Base-by-base conservation (phyloP, 2,329 filamentous ascomycete species). In the Shiraia sp. region DNA sequence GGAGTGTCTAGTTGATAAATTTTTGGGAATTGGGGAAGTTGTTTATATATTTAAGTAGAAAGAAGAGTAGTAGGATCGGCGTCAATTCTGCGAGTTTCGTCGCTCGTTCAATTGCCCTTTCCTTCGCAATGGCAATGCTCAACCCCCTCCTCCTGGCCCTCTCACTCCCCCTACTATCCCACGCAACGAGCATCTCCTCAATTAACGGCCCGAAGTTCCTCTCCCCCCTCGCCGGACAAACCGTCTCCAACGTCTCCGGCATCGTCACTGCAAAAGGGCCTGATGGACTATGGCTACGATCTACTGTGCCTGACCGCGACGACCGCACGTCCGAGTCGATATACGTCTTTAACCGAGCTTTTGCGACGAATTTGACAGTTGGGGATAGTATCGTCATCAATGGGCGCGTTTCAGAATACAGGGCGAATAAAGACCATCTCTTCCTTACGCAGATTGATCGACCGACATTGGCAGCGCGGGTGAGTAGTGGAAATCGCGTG, bases 161-260 rank as follows among this genome's bases (percentile, higher is more conserved):
- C 16, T n/a, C n/a, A n/a, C n/a, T n/a, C n/a, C n/a, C n/a, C n/a
- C n/a, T n/a, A n/a, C n/a, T n/a, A n/a, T n/a, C n/a, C n/a, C n/a
- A 8, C 19, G 19, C 19, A 22, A 22, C 19, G 4, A 22, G 4
- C 19, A 22, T 22, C 8, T 4, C 19, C 8, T 4, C 4, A 25
- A 86, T 88, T 75, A 88, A 86, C 53, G 84, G 85, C 51, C 75
- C 81, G 57, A 75, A 68, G 15, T 88, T 80, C 66, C 64, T 86
- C 33, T 88, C 85, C 12, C 77, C 82, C 0, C 79, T 80, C 62
- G 72, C 72, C 7, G 79, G 78, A 34, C 69, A 82, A 60, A 69
- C 68, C 6, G 79, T 87, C 36, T 76, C 75, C 15, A 78, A 79
- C 42, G 74, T 88, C 41, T 76, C 77, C 24, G 85, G 85, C 26